Percentiles rank a stretch among this genome's conserved stretches.
Evolutionary conservation across 345 rosid species (phyloP).

Genomic region (Gossypium anomalum): DNA sequence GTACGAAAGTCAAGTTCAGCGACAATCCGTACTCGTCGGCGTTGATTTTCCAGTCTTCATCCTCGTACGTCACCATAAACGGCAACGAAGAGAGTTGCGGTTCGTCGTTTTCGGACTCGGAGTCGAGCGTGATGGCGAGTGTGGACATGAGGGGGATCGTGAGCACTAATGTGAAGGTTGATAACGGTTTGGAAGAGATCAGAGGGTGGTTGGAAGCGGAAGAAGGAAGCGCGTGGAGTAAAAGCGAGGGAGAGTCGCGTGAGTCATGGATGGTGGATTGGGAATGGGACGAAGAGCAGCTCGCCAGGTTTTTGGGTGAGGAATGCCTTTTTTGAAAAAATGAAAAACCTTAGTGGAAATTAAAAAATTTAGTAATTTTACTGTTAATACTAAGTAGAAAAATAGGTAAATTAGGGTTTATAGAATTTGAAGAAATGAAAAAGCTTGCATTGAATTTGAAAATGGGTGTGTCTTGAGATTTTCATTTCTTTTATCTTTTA

Average conservation of each 20-base stretch:
- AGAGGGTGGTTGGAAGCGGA: constrained; percentile 2
- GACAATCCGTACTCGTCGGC: constrained; percentile 58
- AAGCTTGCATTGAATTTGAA: background rate
- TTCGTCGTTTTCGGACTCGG: constrained; percentile 66
- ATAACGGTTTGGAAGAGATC: background rate
- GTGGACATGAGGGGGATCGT: constrained; percentile 47
- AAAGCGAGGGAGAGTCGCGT: constrained; percentile 23
- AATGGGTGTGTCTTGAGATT: background rate
- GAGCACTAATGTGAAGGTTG: constrained; percentile 3
- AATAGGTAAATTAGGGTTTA: background rate
- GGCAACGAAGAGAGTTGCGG: constrained; percentile 90
- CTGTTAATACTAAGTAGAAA: constrained; percentile 4
- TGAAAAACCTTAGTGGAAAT: background rate
- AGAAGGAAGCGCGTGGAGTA: constrained; percentile 30
- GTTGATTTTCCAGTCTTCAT: constrained; percentile 47
- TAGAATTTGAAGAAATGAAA: background rate
- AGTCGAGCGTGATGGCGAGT: constrained; percentile 73
- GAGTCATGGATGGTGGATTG: background rate
- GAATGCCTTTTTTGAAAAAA: background rate
- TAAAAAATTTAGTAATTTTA: background rate
- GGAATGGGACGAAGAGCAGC: constrained; percentile 32
- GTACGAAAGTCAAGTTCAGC: constrained; percentile 53
- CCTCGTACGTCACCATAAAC: constrained; percentile 71
- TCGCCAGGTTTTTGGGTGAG: constrained; percentile 49
- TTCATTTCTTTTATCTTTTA: too few relatives aligned